A percentile compares a stretch with the other conserved stretches of the same genome.
These are phyloP conservation scores for Paracorniculantispora psalliotae DNA, from an alignment of 2,329 filamentous ascomycete species.

Conservation along the genomic window DNA sequence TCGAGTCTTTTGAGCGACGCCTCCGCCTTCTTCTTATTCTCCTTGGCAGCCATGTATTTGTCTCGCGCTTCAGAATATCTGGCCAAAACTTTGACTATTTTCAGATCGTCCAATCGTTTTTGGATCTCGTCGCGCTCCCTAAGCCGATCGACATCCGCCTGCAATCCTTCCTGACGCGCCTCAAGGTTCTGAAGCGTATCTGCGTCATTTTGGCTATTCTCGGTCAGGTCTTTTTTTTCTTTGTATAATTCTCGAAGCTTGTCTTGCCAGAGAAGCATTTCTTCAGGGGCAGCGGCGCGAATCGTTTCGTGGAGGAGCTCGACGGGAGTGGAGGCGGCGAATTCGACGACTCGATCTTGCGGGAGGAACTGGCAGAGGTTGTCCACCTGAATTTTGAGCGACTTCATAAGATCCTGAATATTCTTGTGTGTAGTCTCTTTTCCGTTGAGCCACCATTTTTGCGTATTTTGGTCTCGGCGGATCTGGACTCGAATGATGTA, in stretches of 20 bases:
- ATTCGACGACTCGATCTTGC: conserved; percentile 92
- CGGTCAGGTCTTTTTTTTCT: conserved; percentile 59
- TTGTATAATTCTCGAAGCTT: conserved; percentile 66
- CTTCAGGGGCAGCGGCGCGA: conserved; percentile 74
- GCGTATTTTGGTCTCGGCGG: conserved; percentile 74
- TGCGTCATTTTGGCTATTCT: conserved; percentile 51
- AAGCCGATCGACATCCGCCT: conserved; percentile 78
- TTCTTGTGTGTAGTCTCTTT: conserved; percentile 55
- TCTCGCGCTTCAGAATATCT: conserved; percentile 54
- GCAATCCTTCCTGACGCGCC: conserved; percentile 66
- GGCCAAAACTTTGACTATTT: conserved; percentile 60
- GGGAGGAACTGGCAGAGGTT: conserved; percentile 97
- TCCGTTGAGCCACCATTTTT: conserved; percentile 73
- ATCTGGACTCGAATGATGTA: conserved; percentile 72
- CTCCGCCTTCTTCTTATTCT: conserved; percentile 48
- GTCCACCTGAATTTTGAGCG: conserved; percentile 88
- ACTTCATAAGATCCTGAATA: conserved; percentile 62
- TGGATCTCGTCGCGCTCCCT: conserved; percentile 68
- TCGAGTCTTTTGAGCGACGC: conserved; percentile 57
- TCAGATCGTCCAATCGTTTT: conserved; percentile 58
- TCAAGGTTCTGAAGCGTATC: conserved; percentile 65
- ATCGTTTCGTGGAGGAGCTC: conserved; percentile 82
- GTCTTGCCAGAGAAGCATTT: conserved; percentile 76
- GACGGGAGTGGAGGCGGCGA: conserved; percentile 75
- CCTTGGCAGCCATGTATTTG: conserved; percentile 48